Percentiles rank a stretch among this genome's conserved stretches.
phyloP scores from a whole-genome alignment of 495 filamentous ascomycete genomes.

The Copromyces sp. region DNA sequence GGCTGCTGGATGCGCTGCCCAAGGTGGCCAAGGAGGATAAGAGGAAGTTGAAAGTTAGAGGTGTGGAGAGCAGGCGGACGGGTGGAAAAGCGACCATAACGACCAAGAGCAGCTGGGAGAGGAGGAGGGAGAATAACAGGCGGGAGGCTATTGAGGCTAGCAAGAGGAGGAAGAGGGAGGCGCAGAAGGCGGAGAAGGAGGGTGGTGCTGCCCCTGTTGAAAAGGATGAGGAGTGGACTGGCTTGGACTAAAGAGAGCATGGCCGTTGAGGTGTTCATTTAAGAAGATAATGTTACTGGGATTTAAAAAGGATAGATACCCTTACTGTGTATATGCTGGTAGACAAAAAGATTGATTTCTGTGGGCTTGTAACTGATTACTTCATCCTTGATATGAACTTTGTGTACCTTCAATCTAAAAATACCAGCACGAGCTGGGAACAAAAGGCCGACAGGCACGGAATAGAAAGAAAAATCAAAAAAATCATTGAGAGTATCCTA shows the following conservation, averaged over 20 bases:
- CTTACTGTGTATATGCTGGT: neutral
- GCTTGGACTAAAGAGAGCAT: slow-evolving; percentile 47
- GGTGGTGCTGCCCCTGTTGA: slow-evolving; percentile 26
- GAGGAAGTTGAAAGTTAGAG: slow-evolving; percentile 69
- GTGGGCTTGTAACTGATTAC: neutral
- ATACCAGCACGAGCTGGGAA: neutral
- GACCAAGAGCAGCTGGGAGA: slow-evolving; percentile 86
- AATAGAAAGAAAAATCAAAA: neutral
- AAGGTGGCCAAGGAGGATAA: slow-evolving; percentile 71
- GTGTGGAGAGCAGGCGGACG: slow-evolving; percentile 62
- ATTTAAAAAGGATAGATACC: neutral
- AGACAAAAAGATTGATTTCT: neutral
- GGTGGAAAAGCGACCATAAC: slow-evolving; percentile 55
- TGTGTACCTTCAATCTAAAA: neutral
- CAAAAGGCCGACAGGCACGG: neutral
- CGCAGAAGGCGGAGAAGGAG: slow-evolving; percentile 17
- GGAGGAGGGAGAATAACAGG: slow-evolving; percentile 63
- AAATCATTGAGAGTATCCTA: neutral
- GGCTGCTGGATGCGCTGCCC: slow-evolving; percentile 83
- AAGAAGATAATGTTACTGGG: neutral
- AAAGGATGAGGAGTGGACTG: slow-evolving; percentile 49
- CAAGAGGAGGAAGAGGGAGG: slow-evolving; percentile 46
- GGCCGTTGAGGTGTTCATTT: neutral
- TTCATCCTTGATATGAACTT: neutral
- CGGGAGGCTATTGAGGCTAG: slow-evolving; percentile 65